Evolutionary conservation across 352 stramenopile genomes (phyloP).

Genomic region (Phytophthora agathidicida): DNA sequence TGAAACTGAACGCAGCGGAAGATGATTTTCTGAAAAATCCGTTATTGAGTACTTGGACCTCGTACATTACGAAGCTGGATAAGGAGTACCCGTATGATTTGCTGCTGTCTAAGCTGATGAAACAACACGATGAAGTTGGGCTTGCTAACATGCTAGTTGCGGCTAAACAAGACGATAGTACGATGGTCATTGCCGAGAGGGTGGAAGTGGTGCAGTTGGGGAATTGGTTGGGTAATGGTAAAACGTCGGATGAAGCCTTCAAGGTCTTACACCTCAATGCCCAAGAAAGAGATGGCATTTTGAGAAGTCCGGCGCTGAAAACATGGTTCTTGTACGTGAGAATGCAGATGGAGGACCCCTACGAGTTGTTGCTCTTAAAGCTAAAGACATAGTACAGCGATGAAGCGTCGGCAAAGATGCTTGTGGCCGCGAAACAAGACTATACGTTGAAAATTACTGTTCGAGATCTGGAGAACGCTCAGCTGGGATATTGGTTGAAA

Average conservation of each 20-base stretch:
- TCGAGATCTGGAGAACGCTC: background rate
- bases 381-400: background rate
- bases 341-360: background rate
- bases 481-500: background rate
- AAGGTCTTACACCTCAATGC: background rate
- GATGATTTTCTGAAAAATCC: background rate
- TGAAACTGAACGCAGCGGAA: too few species aligned
- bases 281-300: too few species aligned
- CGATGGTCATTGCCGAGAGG: background rate
- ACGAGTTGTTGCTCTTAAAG: background rate
- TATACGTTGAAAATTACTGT: too few species aligned
- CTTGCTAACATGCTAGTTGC: background rate
- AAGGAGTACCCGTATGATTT: background rate
- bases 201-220: background rate
- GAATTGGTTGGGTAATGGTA: background rate
- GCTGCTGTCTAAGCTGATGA: background rate
- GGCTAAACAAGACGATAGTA: background rate
- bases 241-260: background rate
- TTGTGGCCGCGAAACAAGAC: background rate
- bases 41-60: background rate
- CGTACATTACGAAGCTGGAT: background rate
- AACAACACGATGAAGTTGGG: background rate
- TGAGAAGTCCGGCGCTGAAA: background rate
- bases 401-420: background rate
- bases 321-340: background rate